phyloP scores from a whole-genome alignment of 106 monocot genomes.

The Amphibolis antarctica region DNA sequence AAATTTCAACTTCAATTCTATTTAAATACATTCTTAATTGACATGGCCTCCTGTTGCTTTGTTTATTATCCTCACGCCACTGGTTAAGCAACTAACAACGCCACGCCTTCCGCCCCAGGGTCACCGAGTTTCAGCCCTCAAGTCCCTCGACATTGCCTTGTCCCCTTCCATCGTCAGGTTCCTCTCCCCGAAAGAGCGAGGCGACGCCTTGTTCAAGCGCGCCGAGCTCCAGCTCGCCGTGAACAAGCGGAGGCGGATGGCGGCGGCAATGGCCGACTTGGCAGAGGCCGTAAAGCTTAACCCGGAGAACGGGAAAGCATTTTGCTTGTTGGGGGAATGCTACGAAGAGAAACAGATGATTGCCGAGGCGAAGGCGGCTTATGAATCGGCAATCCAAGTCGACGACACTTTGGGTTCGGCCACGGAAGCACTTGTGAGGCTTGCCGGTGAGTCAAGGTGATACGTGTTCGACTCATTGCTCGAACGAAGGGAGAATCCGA shows the following conservation, averaged over 20 bases:
- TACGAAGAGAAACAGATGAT: constrained; percentile 47
- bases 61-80: too few relatives aligned
- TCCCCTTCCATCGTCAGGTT: constrained; percentile 42
- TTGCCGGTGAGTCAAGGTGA: constrained; percentile 1
- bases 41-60: too few relatives aligned
- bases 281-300: constrained; percentile 42
- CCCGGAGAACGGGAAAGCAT: constrained; percentile 46
- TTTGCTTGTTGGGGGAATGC: constrained; percentile 58
- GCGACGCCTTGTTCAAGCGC: constrained; percentile 63
- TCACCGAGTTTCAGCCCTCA: constrained; percentile 46
- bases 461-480: too few relatives aligned
- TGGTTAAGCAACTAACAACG: too few relatives aligned
- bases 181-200: constrained; percentile 44
- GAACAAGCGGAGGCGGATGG: constrained; percentile 24
- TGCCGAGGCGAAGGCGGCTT: constrained; percentile 44
- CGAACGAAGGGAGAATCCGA: too few relatives aligned
- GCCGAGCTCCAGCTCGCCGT: constrained; percentile 36
- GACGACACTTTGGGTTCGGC: constrained; percentile 26
- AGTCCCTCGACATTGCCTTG: constrained; percentile 68
- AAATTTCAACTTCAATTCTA: too few relatives aligned
- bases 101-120: constrained; percentile 27
- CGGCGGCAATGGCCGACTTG: constrained; percentile 32
- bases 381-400: constrained; percentile 30
- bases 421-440: constrained; percentile 26
- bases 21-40: too few relatives aligned